phyloP scores from a whole-genome alignment of 352 stramenopile species.

The Aphanomyces invadans region DNA sequence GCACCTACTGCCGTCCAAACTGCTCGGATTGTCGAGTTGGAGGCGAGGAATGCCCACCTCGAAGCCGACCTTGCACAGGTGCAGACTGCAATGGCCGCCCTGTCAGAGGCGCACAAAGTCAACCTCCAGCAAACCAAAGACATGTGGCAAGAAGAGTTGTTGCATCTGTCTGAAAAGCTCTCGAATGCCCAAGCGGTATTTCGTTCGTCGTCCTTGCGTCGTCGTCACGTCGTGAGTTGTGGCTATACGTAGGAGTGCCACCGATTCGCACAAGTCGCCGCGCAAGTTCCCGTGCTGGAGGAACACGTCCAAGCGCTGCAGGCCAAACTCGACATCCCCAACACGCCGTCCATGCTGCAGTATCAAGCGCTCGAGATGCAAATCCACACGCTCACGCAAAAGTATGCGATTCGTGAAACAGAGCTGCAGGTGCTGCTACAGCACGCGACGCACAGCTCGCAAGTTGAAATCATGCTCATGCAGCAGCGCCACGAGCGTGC shows the following conservation, averaged over 20 bases:
- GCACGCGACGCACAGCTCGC: conserved; percentile 51
- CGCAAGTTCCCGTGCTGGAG: conserved; percentile 42
- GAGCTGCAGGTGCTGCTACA: conserved; percentile 68
- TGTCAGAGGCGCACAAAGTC: conserved; percentile 1
- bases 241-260: conserved; percentile 24
- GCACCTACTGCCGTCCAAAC: neutral
- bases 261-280: conserved; percentile 19
- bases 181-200: conserved; percentile 10
- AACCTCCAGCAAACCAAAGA: conserved; percentile 15
- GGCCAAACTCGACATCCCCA: conserved; percentile 42
- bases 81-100: conserved; percentile 5
- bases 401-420: conserved; percentile 60
- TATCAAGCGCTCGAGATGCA: conserved; percentile 65
- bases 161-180: neutral
- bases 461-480: conserved; percentile 51
- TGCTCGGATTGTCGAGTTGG: neutral
- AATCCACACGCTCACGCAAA: conserved; percentile 66
- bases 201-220: neutral
- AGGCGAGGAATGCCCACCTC: neutral
- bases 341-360: conserved; percentile 71
- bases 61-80: conserved; percentile 8
- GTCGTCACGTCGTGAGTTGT: no score
- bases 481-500: conserved; percentile 49
- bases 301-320: conserved; percentile 40
- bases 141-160: conserved; percentile 19